These are phyloP conservation scores for Scortechinia acanthostroma DNA, from an alignment of 2,329 filamentous ascomycete species.

Conservation along the genomic window DNA sequence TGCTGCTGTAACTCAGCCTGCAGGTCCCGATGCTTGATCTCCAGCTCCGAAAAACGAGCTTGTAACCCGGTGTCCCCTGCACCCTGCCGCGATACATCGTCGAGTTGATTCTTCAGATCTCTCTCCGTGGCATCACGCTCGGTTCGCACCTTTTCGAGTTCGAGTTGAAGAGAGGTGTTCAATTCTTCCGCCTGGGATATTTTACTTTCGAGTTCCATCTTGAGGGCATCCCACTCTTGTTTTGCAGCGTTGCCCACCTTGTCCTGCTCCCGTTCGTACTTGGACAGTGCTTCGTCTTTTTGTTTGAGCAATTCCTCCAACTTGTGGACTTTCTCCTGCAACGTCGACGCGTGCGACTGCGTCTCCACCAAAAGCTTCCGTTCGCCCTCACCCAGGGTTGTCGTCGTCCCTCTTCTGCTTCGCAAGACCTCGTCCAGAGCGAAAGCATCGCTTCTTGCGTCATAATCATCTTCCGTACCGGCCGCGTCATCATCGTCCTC, in stretches of 20 bases:
- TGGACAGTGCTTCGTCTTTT: not conserved
- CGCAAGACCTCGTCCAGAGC: slow-evolving; percentile 36
- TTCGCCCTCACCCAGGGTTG: slow-evolving; percentile 36
- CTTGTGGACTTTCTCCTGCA: slow-evolving; percentile 32
- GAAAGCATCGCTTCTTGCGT: slow-evolving; percentile 38
- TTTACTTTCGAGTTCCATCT: slow-evolving; percentile 45
- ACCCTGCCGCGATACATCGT: slow-evolving; percentile 20
- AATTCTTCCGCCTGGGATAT: slow-evolving; percentile 51
- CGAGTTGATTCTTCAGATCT: slow-evolving; percentile 39
- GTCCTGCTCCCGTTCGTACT: not conserved
- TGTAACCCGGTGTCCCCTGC: slow-evolving; percentile 6
- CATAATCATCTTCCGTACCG: slow-evolving; percentile 41
- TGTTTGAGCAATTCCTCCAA: not conserved
- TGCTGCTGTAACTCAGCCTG: slow-evolving; percentile 42
- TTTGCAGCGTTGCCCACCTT: not conserved
- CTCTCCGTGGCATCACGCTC: slow-evolving; percentile 42
- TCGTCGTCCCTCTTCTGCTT: slow-evolving; percentile 17
- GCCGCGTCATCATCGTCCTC: slow-evolving; percentile 62
- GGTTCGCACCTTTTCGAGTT: slow-evolving; percentile 47
- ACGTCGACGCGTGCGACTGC: slow-evolving; percentile 21
- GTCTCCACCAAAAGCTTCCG: slow-evolving; percentile 35
- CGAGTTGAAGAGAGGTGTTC: slow-evolving; percentile 51
- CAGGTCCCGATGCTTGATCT: slow-evolving; percentile 40
- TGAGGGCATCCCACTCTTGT: slow-evolving; percentile 45
- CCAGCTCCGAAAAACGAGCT: slow-evolving; percentile 23